Evolutionary conservation across 106 monocot genomes (phyloP).

Genomic region (Phalaenopsis equestris): DNA sequence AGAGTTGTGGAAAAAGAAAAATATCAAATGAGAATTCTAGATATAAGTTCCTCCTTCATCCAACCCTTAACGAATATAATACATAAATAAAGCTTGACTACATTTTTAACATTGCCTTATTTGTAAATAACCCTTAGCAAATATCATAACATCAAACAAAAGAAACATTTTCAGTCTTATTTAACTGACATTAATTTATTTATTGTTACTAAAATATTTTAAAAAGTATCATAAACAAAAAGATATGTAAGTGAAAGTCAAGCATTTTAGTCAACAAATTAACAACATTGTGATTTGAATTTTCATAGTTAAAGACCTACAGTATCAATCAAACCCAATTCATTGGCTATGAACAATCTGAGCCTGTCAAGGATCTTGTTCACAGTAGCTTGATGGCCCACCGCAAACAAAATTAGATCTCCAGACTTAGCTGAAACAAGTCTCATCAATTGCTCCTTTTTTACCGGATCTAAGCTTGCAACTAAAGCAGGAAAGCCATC

Average conservation of each 20-base stretch:
- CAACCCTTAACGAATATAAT: neutral
- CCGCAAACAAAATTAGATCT: slow-evolving; percentile 89
- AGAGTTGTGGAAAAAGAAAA: neutral
- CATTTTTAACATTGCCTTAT: neutral
- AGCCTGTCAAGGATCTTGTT: slow-evolving; percentile 87
- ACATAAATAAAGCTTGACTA: too few relatives aligned
- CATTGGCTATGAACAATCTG: slow-evolving; percentile 54
- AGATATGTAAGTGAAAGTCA: neutral
- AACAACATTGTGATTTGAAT: neutral
- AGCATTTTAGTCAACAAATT: neutral
- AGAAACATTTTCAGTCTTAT: neutral
- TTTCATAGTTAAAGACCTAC: slow-evolving; percentile 27
- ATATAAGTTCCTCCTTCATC: neutral
- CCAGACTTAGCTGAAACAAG: slow-evolving; percentile 47
- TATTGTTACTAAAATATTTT: neutral
- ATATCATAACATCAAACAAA: neutral
- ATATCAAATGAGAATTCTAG: neutral
- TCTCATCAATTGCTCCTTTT: slow-evolving; percentile 39
- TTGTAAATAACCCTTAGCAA: neutral
- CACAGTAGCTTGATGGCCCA: slow-evolving; percentile 55
- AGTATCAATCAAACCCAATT: slow-evolving; percentile 61
- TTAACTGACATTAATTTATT: neutral
- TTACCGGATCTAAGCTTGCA: slow-evolving; percentile 51
- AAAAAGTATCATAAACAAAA: neutral
- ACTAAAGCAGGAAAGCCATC: slow-evolving; percentile 76